phyloP scores from a whole-genome alignment of 2,329 filamentous ascomycete genomes.

The Emmonsiellopsis sp. region DNA sequence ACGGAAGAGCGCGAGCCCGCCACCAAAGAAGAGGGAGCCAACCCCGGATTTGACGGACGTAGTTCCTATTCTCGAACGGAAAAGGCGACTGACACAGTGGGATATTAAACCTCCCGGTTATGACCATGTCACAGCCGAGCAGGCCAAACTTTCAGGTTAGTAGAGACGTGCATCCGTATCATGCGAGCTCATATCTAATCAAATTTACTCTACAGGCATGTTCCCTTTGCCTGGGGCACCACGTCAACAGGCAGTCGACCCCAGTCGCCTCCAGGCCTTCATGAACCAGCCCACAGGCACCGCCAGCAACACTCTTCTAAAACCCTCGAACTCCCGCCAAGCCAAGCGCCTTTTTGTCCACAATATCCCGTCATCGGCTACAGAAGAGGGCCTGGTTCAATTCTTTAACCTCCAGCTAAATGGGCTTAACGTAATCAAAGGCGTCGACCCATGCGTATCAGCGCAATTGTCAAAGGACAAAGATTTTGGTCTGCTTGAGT shows the following conservation, averaged over 20 bases:
- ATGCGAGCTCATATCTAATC: not conserved
- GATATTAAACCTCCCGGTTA: conserved; percentile 98
- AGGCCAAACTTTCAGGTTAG: conserved; percentile 80
- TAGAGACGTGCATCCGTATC: conserved; percentile 4
- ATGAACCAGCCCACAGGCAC: conserved; percentile 77
- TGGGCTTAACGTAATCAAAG: conserved; percentile 83
- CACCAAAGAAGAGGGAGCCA: conserved; percentile 83
- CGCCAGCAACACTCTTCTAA: conserved; percentile 66
- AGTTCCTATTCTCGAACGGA: conserved; percentile 71
- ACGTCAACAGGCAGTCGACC: conserved; percentile 90
- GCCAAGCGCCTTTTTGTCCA: conserved; percentile 83
- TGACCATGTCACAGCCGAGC: conserved; percentile 95
- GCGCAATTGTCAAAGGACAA: conserved; percentile 72
- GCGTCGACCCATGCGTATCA: conserved; percentile 72
- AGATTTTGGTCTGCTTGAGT: conserved; percentile 80
- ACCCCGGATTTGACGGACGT: conserved; percentile 90
- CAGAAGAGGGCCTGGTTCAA: conserved; percentile 63
- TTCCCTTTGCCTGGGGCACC: conserved; percentile 95
- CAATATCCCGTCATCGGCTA: conserved; percentile 65
- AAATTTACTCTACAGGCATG: conserved; percentile 54
- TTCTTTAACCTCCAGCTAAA: conserved; percentile 98
- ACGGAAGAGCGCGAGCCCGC: conserved; percentile 68
- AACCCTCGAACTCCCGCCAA: conserved; percentile 87
- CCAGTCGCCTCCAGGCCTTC: conserved; percentile 85
- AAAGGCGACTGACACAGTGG: conserved; percentile 94